These are phyloP conservation scores for Paxillus rubicundulus DNA, from an alignment of 768 basidiomycete genomes.

Conservation along the genomic window DNA sequence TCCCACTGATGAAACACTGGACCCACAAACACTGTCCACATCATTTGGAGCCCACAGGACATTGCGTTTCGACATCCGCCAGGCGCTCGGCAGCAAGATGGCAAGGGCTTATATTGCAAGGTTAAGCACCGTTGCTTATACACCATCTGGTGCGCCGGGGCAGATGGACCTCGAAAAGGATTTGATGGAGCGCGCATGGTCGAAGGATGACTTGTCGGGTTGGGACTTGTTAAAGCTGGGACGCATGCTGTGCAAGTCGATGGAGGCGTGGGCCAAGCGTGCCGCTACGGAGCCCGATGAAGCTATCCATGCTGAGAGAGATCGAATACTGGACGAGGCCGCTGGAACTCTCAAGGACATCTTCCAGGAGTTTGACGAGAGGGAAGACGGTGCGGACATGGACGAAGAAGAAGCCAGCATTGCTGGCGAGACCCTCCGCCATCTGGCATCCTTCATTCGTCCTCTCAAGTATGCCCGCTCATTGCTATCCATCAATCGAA, in stretches of 20 bases:
- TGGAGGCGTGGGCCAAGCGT: constrained; percentile 56
- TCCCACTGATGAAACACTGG: constrained; percentile 25
- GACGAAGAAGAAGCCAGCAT: constrained; percentile 70
- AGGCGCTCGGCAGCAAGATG: constrained; percentile 56
- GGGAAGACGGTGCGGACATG: constrained; percentile 52
- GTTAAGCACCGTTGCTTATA: constrained; percentile 50
- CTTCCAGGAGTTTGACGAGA: constrained; percentile 67
- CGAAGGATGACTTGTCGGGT: constrained; percentile 60
- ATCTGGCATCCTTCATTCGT: constrained; percentile 56
- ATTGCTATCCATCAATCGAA: background rate
- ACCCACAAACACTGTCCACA: constrained; percentile 33
- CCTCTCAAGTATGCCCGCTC: constrained; percentile 50
- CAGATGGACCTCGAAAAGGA: constrained; percentile 60
- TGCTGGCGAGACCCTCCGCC: constrained; percentile 58
- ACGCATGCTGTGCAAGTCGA: constrained; percentile 49
- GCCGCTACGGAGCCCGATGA: constrained; percentile 28
- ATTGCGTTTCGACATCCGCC: constrained; percentile 60
- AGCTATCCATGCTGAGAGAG: constrained; percentile 37
- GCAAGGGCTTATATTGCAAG: constrained; percentile 65
- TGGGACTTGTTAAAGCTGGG: constrained; percentile 68
- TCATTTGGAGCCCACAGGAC: constrained; percentile 62
- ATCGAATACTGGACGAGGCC: constrained; percentile 65
- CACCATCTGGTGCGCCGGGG: constrained; percentile 57
- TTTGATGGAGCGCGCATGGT: constrained; percentile 72
- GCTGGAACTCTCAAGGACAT: constrained; percentile 70